phyloP scores from a whole-genome alignment of 2,329 filamentous ascomycete genomes.

The Fusarium sp. region DNA sequence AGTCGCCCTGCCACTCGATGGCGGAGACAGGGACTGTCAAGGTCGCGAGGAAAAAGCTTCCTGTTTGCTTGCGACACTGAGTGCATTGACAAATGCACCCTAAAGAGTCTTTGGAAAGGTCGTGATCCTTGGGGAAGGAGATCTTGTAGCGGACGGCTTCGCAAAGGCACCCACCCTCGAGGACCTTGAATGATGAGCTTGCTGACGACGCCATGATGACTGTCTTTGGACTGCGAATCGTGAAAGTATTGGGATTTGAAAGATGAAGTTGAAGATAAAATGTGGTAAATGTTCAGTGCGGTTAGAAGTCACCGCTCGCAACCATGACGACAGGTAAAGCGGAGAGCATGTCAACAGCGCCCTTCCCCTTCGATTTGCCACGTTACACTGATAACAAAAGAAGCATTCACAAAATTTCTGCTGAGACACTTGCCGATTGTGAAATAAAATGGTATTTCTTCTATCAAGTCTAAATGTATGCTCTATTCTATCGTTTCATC shows the following conservation, averaged over 20 bases:
- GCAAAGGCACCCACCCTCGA: constrained; percentile 4
- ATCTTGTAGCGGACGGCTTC: constrained; percentile 6
- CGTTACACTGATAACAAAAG: background rate
- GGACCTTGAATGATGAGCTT: background rate
- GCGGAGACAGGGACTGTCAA: background rate
- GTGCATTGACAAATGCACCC: constrained; percentile 12
- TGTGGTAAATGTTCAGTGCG: fast-evolving
- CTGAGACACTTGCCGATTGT: no score
- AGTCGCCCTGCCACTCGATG: background rate
- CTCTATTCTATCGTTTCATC: background rate
- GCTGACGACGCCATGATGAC: background rate
- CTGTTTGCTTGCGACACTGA: constrained; percentile 16
- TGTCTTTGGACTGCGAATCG: fast-evolving
- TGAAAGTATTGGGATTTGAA: fast-evolving
- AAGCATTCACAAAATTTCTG: no score
- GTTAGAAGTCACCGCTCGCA: fast-evolving
- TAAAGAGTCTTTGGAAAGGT: background rate
- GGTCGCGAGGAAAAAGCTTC: constrained; percentile 1
- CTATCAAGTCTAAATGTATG: background rate
- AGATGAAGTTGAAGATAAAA: background rate
- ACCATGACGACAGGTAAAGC: background rate
- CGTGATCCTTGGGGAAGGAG: background rate
- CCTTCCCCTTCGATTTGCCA: background rate
- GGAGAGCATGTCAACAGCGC: background rate
- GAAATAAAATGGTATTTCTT: background rate